Evolutionary conservation across 441 rosid species (phyloP), one percentile per base, ranked within the genome.

Genomic region (Bruguiera hainesii): DNA sequence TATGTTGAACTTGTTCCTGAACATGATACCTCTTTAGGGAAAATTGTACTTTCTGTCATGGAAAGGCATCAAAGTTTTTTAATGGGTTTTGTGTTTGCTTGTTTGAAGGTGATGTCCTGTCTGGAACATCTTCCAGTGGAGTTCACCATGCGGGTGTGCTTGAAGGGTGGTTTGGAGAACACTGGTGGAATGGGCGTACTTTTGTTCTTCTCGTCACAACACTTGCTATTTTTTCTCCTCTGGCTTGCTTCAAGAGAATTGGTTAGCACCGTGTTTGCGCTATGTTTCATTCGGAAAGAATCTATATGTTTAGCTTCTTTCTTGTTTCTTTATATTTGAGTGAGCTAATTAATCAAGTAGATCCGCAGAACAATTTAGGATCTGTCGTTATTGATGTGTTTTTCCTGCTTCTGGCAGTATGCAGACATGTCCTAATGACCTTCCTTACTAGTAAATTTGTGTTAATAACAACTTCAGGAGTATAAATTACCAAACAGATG

Each of bases 101-200:
- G 9, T 64, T 75, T 53, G 29, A 67, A 87, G 96, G 97, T 72
- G 98, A 92, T 81, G 98, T 90, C 63, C 84, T 90, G 64, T 86
- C 95, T 56, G 97, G 98, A 59, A 92, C 83, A 77, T 75, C 85
- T 18, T 81, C 90, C 1, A 82, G 88, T 70, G 97, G 97, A 63
- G 72, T 73, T 68, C 97, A 92, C 76, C 96, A 88, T 78, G 82
- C 76, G 7, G 97, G 98, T 65, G 78, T 86, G 64, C 86, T 90
- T 66, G 96, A 93, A 81, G 91, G 86, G 15, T 93, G 97, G 96
- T 90, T 91, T 30, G 98, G 98, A 69, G 78, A 71, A 52, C 89
- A 89, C 48, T 93, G 94, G 94, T 93, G 98, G 97, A 90, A 85
- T 50, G 85, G 85, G 25, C 84, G 98, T 61, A 46, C 84, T 62